Percentiles rank a stretch among this genome's conserved stretches.
These are phyloP conservation scores for Colletotrichum lindemuthianum DNA, from an alignment of 2,329 filamentous ascomycete genomes.

Conservation along the genomic window DNA sequence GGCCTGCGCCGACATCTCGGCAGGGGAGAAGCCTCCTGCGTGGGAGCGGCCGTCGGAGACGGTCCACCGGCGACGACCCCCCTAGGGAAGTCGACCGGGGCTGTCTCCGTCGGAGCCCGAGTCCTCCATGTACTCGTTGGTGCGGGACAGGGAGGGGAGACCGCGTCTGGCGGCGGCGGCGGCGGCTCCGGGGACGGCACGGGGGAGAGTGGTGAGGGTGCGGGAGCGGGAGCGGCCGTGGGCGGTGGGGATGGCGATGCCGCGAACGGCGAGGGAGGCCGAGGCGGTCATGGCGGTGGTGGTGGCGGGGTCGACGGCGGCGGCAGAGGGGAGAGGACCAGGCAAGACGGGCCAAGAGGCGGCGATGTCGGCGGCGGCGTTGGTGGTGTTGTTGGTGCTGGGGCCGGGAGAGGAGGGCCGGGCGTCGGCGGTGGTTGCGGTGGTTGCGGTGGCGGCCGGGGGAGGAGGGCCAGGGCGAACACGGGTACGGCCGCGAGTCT, in stretches of 20 bases:
- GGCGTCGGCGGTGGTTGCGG: too few species aligned
- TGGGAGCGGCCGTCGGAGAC: slow-evolving; percentile 27
- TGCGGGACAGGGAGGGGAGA: slow-evolving; percentile 4
- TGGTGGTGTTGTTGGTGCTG: too few species aligned
- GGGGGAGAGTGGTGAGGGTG: slow-evolving; percentile 1
- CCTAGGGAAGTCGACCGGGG: slow-evolving; percentile 22
- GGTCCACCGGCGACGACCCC: slow-evolving; percentile 24
- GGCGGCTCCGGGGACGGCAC: slow-evolving; percentile 18
- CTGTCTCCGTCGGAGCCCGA: background rate
- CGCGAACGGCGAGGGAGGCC: background rate
- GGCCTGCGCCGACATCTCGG: slow-evolving; percentile 17
- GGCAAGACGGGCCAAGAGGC: background rate
- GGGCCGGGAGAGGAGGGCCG: too few species aligned
- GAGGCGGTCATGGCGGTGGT: background rate
- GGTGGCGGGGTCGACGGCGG: too few species aligned
- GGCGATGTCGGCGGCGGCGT: too few species aligned
- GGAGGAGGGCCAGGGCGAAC: too few species aligned
- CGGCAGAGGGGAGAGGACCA: background rate
- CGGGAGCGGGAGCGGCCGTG: slow-evolving; percentile 3
- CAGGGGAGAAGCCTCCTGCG: slow-evolving; percentile 17
- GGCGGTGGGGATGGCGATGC: background rate
- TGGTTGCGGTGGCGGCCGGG: too few species aligned
- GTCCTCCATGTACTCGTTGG: background rate
- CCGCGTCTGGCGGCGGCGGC: background rate
- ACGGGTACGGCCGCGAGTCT: too few species aligned